These are phyloP conservation scores for Fusarium avenaceum DNA, from an alignment of 2,329 filamentous ascomycete genomes.

Conservation along the genomic window DNA sequence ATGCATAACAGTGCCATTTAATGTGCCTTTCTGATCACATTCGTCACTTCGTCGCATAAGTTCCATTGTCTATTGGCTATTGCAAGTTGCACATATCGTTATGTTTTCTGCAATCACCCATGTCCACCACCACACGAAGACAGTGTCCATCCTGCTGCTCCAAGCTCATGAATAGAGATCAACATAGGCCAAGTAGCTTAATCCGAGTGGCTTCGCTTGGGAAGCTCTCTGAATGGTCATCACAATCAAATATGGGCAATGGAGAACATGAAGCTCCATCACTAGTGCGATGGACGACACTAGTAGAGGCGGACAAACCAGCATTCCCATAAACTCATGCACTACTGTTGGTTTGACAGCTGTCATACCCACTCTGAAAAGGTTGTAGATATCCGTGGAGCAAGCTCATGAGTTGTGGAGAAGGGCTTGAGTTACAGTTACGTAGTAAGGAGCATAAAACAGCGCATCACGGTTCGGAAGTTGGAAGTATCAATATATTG, in stretches of 20 bases:
- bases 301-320: background rate
- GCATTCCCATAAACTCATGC: background rate
- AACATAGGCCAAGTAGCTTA: accelerated
- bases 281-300: no score
- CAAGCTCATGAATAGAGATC: no score
- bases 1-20: accelerated
- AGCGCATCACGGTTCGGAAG: background rate
- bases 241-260: background rate
- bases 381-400: background rate
- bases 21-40: no score
- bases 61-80: background rate
- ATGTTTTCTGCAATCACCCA: no score
- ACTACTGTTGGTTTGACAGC: background rate
- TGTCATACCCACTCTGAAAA: background rate
- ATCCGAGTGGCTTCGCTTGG: accelerated
- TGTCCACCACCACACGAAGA: no score
- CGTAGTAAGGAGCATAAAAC: background rate
- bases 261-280: no score
- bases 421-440: background rate
- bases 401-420: background rate
- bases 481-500: background rate
- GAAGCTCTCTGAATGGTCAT: background rate
- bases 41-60: accelerated
- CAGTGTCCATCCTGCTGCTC: no score
- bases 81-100: no score